A percentile compares a stretch with the other conserved stretches of the same genome.
phyloP scores from a whole-genome alignment of 225 moss, liverwort and hornwort species.

The Pleurozium schreberi region DNA sequence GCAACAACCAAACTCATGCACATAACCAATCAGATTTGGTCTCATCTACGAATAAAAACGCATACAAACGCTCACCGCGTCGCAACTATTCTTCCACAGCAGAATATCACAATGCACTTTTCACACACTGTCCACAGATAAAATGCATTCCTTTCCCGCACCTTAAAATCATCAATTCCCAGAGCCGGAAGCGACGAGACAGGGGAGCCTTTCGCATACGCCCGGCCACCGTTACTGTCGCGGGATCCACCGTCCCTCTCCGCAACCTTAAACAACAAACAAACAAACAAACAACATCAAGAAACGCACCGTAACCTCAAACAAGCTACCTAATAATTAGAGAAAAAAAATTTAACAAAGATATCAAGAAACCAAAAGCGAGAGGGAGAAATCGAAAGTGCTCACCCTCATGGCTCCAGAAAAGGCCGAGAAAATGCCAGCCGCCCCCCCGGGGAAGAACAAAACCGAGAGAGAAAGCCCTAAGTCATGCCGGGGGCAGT shows the following conservation, averaged over 20 bases:
- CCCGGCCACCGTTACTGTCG: conserved; percentile 37
- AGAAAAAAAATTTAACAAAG: neutral
- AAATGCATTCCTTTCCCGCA: neutral
- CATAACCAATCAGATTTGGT: neutral
- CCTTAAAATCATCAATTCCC: conserved; percentile 80
- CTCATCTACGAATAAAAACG: neutral
- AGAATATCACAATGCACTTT: neutral
- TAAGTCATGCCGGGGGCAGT: neutral
- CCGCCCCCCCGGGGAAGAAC: neutral
- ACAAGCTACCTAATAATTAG: neutral
- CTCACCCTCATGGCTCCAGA: conserved; percentile 25
- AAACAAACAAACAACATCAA: neutral
- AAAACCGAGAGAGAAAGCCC: neutral
- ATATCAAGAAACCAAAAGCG: neutral
- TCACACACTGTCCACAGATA: neutral
- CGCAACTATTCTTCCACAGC: neutral
- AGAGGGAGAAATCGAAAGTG: neutral
- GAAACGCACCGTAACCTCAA: neutral
- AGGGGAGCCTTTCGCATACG: conserved; percentile 35
- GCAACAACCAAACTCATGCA: neutral
- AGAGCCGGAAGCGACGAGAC: conserved; percentile 44
- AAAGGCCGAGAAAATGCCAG: neutral
- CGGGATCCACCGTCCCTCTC: conserved; percentile 48
- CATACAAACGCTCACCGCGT: neutral
- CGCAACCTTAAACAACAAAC: conserved; percentile 22